A percentile compares a stretch with the other conserved stretches of the same genome.
These are phyloP conservation scores for Peltaster fructicola DNA, from an alignment of 2,329 filamentous ascomycete genomes.

Conservation along the genomic window DNA sequence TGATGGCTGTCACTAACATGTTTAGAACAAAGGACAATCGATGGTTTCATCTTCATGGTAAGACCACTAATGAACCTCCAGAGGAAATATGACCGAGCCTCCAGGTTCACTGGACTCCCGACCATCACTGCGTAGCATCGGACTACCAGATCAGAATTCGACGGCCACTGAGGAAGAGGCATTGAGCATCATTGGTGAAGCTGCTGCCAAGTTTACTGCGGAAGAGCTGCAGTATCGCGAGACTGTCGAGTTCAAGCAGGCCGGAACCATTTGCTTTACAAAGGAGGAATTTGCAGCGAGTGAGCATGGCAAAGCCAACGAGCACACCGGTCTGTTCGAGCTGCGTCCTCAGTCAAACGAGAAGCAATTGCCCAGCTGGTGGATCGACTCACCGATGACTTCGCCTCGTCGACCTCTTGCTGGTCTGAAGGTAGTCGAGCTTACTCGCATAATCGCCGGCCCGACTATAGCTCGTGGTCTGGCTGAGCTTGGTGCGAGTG, in stretches of 20 bases:
- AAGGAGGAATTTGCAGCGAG: conserved; percentile 23
- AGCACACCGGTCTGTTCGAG: conserved; percentile 9
- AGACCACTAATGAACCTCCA: too few species aligned
- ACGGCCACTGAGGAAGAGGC: too few species aligned
- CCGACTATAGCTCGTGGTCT: conserved; percentile 54
- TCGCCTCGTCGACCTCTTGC: conserved; percentile 28
- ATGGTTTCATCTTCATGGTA: too few species aligned
- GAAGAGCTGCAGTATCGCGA: conserved; percentile 23
- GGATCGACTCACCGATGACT: too few species aligned
- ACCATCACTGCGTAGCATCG: too few species aligned
- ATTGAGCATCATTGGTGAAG: conserved; percentile 23
- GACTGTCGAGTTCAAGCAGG: conserved; percentile 24
- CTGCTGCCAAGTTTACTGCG: conserved; percentile 22
- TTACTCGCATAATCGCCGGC: conserved; percentile 59
- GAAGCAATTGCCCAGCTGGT: too few species aligned
- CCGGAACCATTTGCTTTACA: conserved; percentile 24
- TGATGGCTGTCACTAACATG: too few species aligned
- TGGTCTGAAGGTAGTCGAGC: conserved; percentile 55
- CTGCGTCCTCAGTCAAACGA: too few species aligned
- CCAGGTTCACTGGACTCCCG: too few species aligned
- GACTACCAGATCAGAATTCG: too few species aligned
- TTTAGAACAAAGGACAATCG: too few species aligned
- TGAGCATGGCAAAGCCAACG: conserved; percentile 16
- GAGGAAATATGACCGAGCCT: too few species aligned
- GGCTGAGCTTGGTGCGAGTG: conserved; percentile 58